These are phyloP conservation scores for Fusarium sp. DNA, from an alignment of 2,329 filamentous ascomycete genomes.

Conservation along the genomic window DNA sequence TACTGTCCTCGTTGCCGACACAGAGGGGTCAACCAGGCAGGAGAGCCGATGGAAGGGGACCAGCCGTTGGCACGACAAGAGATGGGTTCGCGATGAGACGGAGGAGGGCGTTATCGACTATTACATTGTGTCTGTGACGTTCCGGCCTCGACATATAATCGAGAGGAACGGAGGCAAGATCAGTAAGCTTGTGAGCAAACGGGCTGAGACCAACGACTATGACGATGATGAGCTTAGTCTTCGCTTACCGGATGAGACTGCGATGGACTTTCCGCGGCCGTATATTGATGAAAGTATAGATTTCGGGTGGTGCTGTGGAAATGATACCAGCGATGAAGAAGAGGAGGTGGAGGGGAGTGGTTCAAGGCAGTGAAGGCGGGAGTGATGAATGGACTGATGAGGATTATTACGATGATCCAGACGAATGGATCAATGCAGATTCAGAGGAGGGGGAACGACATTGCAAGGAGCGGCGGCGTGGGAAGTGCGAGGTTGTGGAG, in stretches of 20 bases:
- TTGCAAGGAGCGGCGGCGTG: not conserved
- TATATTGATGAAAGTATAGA: not conserved
- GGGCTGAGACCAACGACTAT: not conserved
- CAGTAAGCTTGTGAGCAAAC: constrained; percentile 10
- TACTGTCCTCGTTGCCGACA: constrained; percentile 46
- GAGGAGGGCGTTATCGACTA: constrained; percentile 56
- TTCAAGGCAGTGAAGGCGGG: not conserved
- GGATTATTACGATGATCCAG: not conserved
- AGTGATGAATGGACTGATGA: not conserved
- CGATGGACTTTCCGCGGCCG: not conserved
- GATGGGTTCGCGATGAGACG: constrained; percentile 59
- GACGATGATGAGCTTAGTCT: not conserved
- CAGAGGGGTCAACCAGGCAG: constrained; percentile 36
- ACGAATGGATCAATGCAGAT: not conserved
- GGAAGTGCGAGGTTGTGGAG: not conserved
- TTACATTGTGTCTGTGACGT: constrained; percentile 57
- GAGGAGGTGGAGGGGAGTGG: not conserved
- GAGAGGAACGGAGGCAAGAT: constrained; percentile 33
- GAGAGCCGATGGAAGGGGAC: constrained; percentile 58
- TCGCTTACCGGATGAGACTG: constrained; percentile 2
- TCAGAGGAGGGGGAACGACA: not conserved
- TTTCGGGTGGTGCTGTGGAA: not conserved
- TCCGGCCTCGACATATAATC: constrained; percentile 38
- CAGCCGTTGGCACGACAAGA: constrained; percentile 53
- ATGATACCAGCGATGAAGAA: not conserved